Percentiles rank a stretch among this genome's conserved stretches.
phyloP scores from a whole-genome alignment of 495 filamentous ascomycete genomes.

The Achaetomiella virescens region DNA sequence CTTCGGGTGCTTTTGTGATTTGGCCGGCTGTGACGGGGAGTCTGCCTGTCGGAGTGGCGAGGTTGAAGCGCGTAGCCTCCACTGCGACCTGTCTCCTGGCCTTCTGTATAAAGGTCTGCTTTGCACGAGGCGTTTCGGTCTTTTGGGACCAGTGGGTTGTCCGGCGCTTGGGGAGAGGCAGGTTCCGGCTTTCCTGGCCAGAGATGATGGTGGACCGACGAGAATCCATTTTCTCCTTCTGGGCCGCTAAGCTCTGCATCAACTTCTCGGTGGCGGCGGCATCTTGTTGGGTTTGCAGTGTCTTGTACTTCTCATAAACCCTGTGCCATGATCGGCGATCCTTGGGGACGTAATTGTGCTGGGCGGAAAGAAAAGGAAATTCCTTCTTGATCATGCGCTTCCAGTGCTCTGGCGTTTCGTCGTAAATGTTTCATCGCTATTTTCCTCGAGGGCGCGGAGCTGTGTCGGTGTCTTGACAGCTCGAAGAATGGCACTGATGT shows the following conservation, averaged over 20 bases:
- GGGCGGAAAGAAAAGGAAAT: slow-evolving; percentile 21
- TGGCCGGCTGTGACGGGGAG: slow-evolving; percentile 21
- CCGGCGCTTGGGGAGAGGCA: slow-evolving; percentile 8
- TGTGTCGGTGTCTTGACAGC: slow-evolving; percentile 28
- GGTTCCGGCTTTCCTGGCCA: slow-evolving; percentile 15
- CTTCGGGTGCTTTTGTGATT: slow-evolving; percentile 31
- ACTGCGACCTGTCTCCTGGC: slow-evolving; percentile 7
- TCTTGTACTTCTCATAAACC: slow-evolving; percentile 34
- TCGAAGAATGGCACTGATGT: slow-evolving; percentile 21
- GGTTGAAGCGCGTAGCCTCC: slow-evolving; percentile 17
- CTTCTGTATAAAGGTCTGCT: slow-evolving; percentile 17
- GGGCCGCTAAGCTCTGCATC: slow-evolving; percentile 22
- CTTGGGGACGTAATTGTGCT: slow-evolving; percentile 25
- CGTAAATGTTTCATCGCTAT: slow-evolving; percentile 29
- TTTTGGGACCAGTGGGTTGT: neutral
- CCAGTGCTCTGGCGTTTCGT: slow-evolving; percentile 31
- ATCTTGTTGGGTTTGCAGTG: slow-evolving; percentile 43
- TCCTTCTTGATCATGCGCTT: slow-evolving; percentile 33
- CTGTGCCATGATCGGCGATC: slow-evolving; percentile 33
- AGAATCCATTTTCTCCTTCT: slow-evolving; percentile 25
- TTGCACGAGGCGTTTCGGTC: slow-evolving; percentile 4
- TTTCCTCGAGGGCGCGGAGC: slow-evolving; percentile 32
- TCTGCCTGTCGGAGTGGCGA: slow-evolving; percentile 21
- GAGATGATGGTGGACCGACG: slow-evolving; percentile 26
- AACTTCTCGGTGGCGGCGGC: slow-evolving; percentile 42